Percentiles rank a stretch among this genome's conserved stretches.
These are phyloP conservation scores for Flueggea neowawraea DNA, from an alignment of 441 rosid species.

Conservation along the genomic window DNA sequence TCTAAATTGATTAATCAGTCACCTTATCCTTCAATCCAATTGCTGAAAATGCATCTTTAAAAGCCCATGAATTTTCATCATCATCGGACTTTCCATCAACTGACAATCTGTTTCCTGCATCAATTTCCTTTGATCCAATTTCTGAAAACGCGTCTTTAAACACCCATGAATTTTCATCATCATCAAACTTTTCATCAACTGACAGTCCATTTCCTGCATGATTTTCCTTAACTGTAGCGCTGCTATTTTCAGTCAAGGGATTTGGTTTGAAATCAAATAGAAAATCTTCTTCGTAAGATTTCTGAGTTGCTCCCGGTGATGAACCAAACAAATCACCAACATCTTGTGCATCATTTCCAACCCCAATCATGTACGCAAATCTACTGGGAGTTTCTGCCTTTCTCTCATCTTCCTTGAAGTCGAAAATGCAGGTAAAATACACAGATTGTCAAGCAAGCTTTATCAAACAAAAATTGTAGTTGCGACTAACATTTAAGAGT, in stretches of 20 bases:
- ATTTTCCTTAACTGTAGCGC: constrained; percentile 21
- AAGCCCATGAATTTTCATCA: constrained; percentile 42
- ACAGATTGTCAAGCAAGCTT: constrained; percentile 1
- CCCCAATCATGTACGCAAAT: constrained; percentile 10
- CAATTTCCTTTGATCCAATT: constrained; percentile 22
- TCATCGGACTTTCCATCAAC: constrained; percentile 4
- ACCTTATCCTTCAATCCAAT: constrained; percentile 36
- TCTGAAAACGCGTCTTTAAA: constrained; percentile 39
- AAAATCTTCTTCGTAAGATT: constrained; percentile 36
- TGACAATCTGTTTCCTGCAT: too few species aligned
- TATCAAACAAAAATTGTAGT: too few species aligned
- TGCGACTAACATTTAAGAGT: too few species aligned
- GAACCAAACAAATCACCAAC: constrained; percentile 12
- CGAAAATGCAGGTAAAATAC: constrained; percentile 18
- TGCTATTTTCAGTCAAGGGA: constrained; percentile 12
- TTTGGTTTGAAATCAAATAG: constrained; percentile 28
- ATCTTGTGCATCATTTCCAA: constrained; percentile 16
- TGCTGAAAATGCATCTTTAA: constrained; percentile 37
- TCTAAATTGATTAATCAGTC: constrained; percentile 12
- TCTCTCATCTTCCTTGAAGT: constrained; percentile 31
- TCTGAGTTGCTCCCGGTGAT: constrained; percentile 15
- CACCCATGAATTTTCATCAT: constrained; percentile 40
- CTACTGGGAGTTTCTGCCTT: constrained; percentile 18
- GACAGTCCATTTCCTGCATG: constrained; percentile 21
- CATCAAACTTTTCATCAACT: constrained; percentile 17